A percentile compares a stretch with the other conserved stretches of the same genome.
phyloP scores from a whole-genome alignment of 345 rosid genomes.

The Heritiera fomes region DNA sequence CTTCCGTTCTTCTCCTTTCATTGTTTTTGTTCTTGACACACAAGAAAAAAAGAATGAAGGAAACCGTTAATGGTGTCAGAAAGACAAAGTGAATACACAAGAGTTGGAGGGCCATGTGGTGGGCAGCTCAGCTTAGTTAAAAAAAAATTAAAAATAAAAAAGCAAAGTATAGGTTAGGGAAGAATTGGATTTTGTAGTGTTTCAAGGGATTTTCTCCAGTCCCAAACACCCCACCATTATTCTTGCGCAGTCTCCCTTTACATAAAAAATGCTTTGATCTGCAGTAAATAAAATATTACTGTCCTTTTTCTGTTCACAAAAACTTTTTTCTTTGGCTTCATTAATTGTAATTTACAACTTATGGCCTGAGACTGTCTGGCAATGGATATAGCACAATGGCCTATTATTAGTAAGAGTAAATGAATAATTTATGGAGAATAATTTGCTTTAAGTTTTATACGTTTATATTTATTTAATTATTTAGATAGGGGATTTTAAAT shows the following conservation, averaged over 20 bases:
- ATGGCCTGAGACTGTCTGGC: neutral
- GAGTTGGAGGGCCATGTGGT: neutral
- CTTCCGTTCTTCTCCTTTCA: too few species aligned
- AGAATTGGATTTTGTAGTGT: slow-evolving; percentile 78
- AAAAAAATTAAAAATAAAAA: neutral
- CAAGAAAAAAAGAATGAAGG: neutral
- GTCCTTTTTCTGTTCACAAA: slow-evolving; percentile 5
- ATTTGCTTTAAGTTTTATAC: too few species aligned
- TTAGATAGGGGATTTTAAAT: too few species aligned
- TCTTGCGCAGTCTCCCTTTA: slow-evolving; percentile 31
- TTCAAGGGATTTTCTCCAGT: slow-evolving; percentile 78
- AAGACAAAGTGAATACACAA: neutral
- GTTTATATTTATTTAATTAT: too few species aligned
- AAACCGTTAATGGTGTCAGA: neutral
- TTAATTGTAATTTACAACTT: neutral
- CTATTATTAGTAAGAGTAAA: too few species aligned
- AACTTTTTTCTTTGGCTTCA: neutral
- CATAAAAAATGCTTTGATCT: neutral
- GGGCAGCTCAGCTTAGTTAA: neutral
- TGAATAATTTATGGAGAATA: too few species aligned
- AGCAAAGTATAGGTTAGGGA: slow-evolving; percentile 29
- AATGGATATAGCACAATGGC: neutral
- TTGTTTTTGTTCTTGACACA: neutral
- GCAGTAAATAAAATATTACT: slow-evolving; percentile 8
- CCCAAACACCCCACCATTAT: slow-evolving; percentile 47